Conservation (phyloP, 78 protist species). For the Dictyostelium purpureum region DNA sequence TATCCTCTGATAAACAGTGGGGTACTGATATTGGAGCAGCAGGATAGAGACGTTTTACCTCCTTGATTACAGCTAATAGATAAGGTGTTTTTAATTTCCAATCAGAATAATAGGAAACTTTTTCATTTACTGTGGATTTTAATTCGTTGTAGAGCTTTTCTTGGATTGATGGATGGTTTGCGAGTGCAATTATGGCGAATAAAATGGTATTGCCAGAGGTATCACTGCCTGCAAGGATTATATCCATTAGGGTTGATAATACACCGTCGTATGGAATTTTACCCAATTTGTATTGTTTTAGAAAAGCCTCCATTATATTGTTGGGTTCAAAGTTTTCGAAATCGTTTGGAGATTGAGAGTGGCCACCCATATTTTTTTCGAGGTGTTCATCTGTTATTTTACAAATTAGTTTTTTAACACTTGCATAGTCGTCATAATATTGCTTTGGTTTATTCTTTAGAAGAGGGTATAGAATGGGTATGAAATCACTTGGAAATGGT, state of each 20-base stretch:
- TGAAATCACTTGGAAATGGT: conserved; percentile 25
- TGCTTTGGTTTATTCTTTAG: conserved; percentile 1
- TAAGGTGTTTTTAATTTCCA: not conserved
- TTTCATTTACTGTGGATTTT: not conserved
- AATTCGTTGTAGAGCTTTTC: not conserved
- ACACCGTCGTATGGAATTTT: not conserved
- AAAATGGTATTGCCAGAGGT: not conserved
- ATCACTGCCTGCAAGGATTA: conserved; percentile 2
- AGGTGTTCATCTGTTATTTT: not conserved
- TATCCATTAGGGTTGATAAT: not conserved
- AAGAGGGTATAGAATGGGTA: not conserved
- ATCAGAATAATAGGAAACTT: not conserved
- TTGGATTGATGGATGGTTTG: conserved; percentile 14
- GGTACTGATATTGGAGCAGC: conserved; percentile 54
- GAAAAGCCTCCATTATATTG: not conserved
- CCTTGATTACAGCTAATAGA: conserved; percentile 2
- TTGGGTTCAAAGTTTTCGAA: conserved; percentile 12
- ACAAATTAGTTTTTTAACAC: not conserved
- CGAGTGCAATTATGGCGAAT: not conserved
- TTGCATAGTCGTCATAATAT: not conserved
- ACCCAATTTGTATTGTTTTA: not conserved
- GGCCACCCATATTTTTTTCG: not conserved
- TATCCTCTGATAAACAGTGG: conserved; percentile 4
- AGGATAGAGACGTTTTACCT: conserved; percentile 6
- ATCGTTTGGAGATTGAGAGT: not conserved